phyloP scores from a whole-genome alignment of 2,329 filamentous ascomycete genomes.

The Trichoderma sp. region DNA sequence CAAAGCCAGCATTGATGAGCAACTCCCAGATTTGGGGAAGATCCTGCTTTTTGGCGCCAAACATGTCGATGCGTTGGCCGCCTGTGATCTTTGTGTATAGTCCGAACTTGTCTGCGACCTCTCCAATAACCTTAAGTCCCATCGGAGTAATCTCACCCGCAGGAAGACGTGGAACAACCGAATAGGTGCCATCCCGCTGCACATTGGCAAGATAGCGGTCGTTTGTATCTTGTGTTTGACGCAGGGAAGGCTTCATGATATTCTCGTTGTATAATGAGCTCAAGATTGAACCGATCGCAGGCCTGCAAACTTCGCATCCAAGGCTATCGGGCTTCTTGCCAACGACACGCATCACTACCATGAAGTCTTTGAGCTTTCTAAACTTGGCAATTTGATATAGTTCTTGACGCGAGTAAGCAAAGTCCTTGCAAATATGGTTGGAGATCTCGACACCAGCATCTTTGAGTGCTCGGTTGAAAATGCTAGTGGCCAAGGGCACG shows the following conservation, averaged over 20 bases:
- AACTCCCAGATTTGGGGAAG: slow-evolving; percentile 78
- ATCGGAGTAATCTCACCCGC: slow-evolving; percentile 87
- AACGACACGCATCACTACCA: slow-evolving; percentile 74
- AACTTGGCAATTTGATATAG: slow-evolving; percentile 89
- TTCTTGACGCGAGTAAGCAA: slow-evolving; percentile 79
- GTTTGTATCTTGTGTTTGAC: slow-evolving; percentile 87
- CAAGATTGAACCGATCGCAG: slow-evolving; percentile 77
- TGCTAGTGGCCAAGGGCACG: slow-evolving; percentile 82
- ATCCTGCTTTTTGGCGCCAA: slow-evolving; percentile 86
- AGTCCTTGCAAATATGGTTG: slow-evolving; percentile 84
- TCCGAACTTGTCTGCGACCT: slow-evolving; percentile 79
- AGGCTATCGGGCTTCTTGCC: slow-evolving; percentile 72
- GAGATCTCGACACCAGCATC: slow-evolving; percentile 84
- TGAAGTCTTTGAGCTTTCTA: slow-evolving; percentile 72
- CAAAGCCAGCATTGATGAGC: slow-evolving; percentile 81
- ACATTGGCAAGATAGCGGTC: slow-evolving; percentile 88
- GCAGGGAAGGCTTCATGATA: slow-evolving; percentile 68
- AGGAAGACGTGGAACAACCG: slow-evolving; percentile 79
- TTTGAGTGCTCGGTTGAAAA: slow-evolving; percentile 87
- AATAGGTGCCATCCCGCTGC: slow-evolving; percentile 88
- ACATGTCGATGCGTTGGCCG: slow-evolving; percentile 90
- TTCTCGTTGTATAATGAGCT: slow-evolving; percentile 82
- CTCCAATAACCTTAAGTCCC: slow-evolving; percentile 79
- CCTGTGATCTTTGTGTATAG: slow-evolving; percentile 93
- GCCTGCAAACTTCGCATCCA: slow-evolving; percentile 87